Conservation (phyloP, 2,329 filamentous ascomycete genomes). For the Aspergillus alliaceus region DNA sequence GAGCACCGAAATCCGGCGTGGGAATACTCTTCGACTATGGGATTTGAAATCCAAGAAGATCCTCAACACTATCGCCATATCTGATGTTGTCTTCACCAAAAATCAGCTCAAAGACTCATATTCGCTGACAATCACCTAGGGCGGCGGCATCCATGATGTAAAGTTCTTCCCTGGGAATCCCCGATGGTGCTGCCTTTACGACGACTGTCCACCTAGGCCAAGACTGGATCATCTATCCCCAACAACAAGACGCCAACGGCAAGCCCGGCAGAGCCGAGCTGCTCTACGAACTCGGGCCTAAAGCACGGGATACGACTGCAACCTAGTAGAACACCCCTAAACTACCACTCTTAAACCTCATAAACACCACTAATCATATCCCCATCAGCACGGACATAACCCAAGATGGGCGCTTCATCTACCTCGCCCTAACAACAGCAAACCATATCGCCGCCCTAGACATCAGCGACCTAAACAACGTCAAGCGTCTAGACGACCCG, state of each 20-base stretch:
- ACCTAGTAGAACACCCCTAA: too few relatives aligned
- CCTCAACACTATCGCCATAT: neutral
- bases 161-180: slow-evolving; percentile 65
- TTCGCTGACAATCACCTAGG: neutral
- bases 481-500: slow-evolving; percentile 62
- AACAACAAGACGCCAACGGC: slow-evolving; percentile 55
- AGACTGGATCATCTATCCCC: slow-evolving; percentile 66
- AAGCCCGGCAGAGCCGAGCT: slow-evolving; percentile 60
- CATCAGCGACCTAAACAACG: slow-evolving; percentile 60
- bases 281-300: slow-evolving; percentile 29
- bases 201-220: slow-evolving; percentile 61
- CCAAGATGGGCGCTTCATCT: slow-evolving; percentile 58
- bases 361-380: neutral
- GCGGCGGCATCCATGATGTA: slow-evolving; percentile 40
- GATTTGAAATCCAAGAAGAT: slow-evolving; percentile 42
- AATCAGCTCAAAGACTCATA: too few relatives aligned
- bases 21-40: slow-evolving; percentile 62
- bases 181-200: slow-evolving; percentile 58
- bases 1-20: slow-evolving; percentile 53
- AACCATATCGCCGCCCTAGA: slow-evolving; percentile 64
- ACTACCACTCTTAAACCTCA: too few relatives aligned
- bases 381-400: slow-evolving; percentile 57
- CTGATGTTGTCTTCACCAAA: neutral
- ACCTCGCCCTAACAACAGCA: slow-evolving; percentile 61
- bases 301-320: neutral